Conservation (phyloP, 345 rosid species). For the Viola odorata region DNA sequence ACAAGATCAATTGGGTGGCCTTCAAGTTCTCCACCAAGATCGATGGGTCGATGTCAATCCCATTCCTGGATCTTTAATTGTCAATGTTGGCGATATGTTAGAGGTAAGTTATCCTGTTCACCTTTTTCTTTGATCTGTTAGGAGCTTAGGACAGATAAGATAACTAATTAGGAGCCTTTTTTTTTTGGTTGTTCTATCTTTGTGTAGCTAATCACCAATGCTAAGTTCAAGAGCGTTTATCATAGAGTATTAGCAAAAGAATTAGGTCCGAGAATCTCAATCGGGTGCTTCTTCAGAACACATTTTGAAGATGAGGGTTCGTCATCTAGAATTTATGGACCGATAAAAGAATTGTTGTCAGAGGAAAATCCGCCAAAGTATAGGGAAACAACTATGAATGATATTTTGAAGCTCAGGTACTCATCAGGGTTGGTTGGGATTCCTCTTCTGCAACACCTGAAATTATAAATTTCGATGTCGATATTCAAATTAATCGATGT, state of each 20-base stretch:
- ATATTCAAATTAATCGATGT: neutral
- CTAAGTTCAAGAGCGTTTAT: constrained; percentile 9
- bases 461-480: neutral
- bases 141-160: no score
- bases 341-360: constrained; percentile 4
- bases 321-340: neutral
- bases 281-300: constrained; percentile 3
- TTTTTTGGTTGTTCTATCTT: neutral
- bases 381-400: neutral
- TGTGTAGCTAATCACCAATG: constrained; percentile 7
- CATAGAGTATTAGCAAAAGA: constrained; percentile 2
- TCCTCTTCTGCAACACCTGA: neutral
- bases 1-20: constrained; percentile 6
- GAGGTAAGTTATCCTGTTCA: neutral
- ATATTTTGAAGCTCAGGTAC: neutral
- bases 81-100: neutral
- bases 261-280: constrained; percentile 9
- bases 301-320: constrained; percentile 1
- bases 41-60: constrained; percentile 4
- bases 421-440: constrained; percentile 10
- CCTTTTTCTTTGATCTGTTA: neutral
- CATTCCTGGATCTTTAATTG: neutral
- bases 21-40: constrained; percentile 10
- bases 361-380: constrained; percentile 9
- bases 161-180: no score